phyloP scores from a whole-genome alignment of 2,329 filamentous ascomycete species.

The Sclerotinia borealis region DNA sequence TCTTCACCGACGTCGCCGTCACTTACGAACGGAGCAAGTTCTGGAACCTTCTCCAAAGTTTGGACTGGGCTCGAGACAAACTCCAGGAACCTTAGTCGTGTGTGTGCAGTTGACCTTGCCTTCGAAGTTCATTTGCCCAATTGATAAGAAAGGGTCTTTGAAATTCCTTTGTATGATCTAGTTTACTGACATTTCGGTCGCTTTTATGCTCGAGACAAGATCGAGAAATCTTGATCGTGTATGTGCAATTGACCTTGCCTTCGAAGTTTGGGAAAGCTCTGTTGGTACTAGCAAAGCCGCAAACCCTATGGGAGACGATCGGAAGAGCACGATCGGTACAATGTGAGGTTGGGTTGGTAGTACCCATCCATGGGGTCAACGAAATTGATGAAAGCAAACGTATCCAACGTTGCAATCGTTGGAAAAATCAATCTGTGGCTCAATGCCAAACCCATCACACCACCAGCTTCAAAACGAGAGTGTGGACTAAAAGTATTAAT shows the following conservation, averaged over 20 bases:
- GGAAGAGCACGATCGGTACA: constrained; percentile 36
- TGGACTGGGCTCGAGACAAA: background rate
- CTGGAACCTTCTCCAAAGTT: background rate
- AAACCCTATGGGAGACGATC: constrained; percentile 35
- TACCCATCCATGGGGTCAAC: too few relatives aligned
- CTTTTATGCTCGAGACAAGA: background rate
- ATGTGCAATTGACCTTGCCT: background rate
- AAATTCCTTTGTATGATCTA: background rate
- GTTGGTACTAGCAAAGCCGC: background rate
- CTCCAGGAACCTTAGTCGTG: background rate
- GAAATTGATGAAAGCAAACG: too few relatives aligned
- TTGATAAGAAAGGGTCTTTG: background rate
- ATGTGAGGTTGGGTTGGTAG: constrained; percentile 64
- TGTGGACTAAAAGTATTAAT: too few relatives aligned
- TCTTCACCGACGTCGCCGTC: background rate
- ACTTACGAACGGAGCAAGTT: background rate
- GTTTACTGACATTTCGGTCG: background rate
- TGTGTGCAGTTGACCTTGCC: background rate
- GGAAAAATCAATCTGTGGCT: too few relatives aligned
- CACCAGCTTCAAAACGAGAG: too few relatives aligned
- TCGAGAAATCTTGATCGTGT: background rate
- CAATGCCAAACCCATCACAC: too few relatives aligned
- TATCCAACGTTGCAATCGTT: too few relatives aligned
- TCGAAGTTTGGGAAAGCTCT: background rate
- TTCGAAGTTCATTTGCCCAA: background rate